These are phyloP conservation scores for Pinus taeda DNA, from an alignment of 75 land plant species.

Conservation along the genomic window DNA sequence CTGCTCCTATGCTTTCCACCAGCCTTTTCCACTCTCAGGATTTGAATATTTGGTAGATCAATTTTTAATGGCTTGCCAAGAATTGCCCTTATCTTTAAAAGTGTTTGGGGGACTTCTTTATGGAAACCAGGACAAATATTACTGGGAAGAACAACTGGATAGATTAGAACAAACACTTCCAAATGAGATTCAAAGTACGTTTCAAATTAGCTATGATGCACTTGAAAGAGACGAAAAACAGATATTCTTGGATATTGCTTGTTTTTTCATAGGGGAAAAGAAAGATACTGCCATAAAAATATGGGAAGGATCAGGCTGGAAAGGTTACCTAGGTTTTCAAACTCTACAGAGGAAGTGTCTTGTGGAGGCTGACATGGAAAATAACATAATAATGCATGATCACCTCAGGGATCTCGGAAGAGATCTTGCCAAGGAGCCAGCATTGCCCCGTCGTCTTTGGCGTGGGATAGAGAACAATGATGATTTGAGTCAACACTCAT, in stretches of 20 bases:
- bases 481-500: too few species aligned
- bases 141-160: neutral
- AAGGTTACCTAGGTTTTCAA: neutral
- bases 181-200: neutral
- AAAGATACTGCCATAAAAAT: neutral
- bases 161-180: neutral
- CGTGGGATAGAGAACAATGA: too few species aligned
- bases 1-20: too few species aligned
- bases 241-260: neutral
- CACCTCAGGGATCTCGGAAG: constrained; percentile 1
- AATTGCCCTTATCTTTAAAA: too few species aligned
- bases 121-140: neutral
- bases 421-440: neutral
- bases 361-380: neutral
- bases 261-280: constrained; percentile 1
- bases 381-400: constrained; percentile 1
- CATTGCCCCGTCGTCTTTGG: neutral
- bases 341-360: neutral
- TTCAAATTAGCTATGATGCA: neutral
- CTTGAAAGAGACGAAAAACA: neutral
- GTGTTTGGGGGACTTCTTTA: neutral
- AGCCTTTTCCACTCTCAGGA: too few species aligned
- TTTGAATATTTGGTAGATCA: neutral
- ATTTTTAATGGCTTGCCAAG: neutral
- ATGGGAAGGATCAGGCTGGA: constrained; percentile 1